Conservation (phyloP, 805 yeast genomes). For the Pichia nakasei region DNA sequence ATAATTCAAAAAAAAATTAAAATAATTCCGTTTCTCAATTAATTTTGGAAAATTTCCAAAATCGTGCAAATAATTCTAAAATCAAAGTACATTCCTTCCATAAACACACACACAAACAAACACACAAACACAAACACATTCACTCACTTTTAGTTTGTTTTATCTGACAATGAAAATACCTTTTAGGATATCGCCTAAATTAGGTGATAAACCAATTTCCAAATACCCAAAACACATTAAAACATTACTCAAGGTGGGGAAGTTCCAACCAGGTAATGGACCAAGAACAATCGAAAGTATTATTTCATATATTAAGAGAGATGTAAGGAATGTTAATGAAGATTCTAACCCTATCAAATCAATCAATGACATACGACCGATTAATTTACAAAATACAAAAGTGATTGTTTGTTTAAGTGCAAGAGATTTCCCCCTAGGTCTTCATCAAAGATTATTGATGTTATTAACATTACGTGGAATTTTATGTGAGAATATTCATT, state of each 20-base stretch:
- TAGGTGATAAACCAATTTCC: not conserved
- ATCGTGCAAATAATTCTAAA: no score
- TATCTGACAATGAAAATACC: not conserved
- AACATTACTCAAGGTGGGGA: not conserved
- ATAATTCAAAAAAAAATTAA: no score
- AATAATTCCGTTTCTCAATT: no score
- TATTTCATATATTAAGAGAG: conserved; percentile 2
- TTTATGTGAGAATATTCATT: conserved; percentile 1
- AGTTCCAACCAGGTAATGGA: conserved; percentile 1
- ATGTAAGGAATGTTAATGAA: not conserved
- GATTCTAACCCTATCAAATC: not conserved
- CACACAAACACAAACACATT: no score
- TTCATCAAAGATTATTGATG: conserved; percentile 2
- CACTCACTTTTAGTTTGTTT: not conserved
- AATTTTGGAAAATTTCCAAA: no score
- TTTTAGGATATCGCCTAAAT: conserved; percentile 2
- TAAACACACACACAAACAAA: no score
- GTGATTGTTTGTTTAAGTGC: conserved; percentile 3
- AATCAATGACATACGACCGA: not conserved
- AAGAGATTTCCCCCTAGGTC: conserved; percentile 6
- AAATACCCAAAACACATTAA: conserved; percentile 1
- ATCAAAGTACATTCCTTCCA: no score
- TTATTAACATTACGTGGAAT: not conserved
- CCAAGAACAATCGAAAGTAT: conserved; percentile 8
- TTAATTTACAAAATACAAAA: not conserved